Percentiles rank a stretch among this genome's conserved stretches.
Conservation (phyloP, 164 flowering plant genomes). For the Platanus orientalis region DNA sequence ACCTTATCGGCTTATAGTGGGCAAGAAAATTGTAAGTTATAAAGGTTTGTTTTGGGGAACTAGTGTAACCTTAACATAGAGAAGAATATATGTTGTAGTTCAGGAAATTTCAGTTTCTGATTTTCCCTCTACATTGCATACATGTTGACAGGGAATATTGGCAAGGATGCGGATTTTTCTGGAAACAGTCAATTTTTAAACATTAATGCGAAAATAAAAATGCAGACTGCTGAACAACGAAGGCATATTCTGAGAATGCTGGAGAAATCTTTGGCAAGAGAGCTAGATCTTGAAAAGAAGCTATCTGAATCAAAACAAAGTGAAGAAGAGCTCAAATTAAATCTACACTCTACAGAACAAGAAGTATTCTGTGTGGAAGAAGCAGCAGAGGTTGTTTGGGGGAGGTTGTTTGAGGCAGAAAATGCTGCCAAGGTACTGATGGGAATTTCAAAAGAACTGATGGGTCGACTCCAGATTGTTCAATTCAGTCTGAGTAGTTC, state of each 20-base stretch:
- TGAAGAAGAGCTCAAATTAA: conserved; percentile 54
- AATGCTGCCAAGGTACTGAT: conserved; percentile 49
- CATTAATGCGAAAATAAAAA: conserved; percentile 34
- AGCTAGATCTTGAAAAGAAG: conserved; percentile 79
- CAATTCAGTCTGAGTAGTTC: conserved; percentile 57
- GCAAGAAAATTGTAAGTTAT: conserved; percentile 42
- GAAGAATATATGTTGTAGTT: background rate
- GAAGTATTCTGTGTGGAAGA: conserved; percentile 51
- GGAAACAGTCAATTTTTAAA: conserved; percentile 30
- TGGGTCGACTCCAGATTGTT: conserved; percentile 43
- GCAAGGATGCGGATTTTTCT: conserved; percentile 15
- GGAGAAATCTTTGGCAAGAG: conserved; percentile 88
- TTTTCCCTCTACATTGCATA: conserved; percentile 9
- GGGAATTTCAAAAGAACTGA: conserved; percentile 60
- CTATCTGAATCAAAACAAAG: conserved; percentile 44
- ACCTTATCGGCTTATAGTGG: conserved; percentile 25
- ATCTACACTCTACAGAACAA: conserved; percentile 39
- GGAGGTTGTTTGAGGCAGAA: conserved; percentile 63
- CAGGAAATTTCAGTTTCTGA: conserved; percentile 6
- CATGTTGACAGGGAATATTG: conserved; percentile 40
- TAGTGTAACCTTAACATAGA: background rate
- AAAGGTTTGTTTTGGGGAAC: background rate
- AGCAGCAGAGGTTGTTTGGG: conserved; percentile 34
- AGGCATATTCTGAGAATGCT: conserved; percentile 68
- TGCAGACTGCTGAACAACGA: conserved; percentile 68